These are phyloP conservation scores for Capsella rubella DNA, from an alignment of 441 rosid genomes.

Conservation along the genomic window DNA sequence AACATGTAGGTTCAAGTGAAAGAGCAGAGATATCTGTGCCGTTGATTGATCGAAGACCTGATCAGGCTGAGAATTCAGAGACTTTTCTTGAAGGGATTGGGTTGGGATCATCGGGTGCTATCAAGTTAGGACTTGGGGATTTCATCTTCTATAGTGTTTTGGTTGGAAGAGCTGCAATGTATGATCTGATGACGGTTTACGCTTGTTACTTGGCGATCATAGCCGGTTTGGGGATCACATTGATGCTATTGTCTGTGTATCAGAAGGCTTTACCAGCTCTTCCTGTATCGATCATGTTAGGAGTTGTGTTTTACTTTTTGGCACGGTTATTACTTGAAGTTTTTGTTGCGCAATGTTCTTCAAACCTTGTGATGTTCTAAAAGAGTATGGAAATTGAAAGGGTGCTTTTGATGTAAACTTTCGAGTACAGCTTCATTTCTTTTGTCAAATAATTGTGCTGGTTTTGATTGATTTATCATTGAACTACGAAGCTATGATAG, in stretches of 20 bases:
- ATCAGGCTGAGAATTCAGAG: conserved; percentile 48
- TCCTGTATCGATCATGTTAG: conserved; percentile 80
- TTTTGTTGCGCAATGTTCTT: conserved; percentile 76
- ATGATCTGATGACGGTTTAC: conserved; percentile 90
- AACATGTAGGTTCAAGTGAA: conserved; percentile 42
- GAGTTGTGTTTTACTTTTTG: conserved; percentile 82
- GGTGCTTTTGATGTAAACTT: conserved; percentile 2
- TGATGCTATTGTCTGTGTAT: conserved; percentile 82
- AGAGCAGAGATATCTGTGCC: conserved; percentile 65
- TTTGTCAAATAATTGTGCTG: not conserved
- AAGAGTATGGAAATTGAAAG: conserved; percentile 22
- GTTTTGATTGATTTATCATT: conserved; percentile 8
- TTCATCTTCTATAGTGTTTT: conserved; percentile 90
- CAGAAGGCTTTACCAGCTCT: conserved; percentile 92
- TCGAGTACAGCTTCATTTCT: conserved; percentile 11
- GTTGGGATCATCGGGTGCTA: conserved; percentile 85
- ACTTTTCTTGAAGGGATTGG: conserved; percentile 78
- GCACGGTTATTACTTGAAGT: conserved; percentile 74
- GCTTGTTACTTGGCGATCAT: conserved; percentile 91
- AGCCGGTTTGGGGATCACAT: conserved; percentile 83
- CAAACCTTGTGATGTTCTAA: conserved; percentile 85
- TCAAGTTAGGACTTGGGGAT: conserved; percentile 92
- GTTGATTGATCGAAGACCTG: conserved; percentile 57
- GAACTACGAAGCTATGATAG: not conserved
- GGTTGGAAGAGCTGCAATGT: conserved; percentile 95